These are phyloP conservation scores for Cryphonectria nitschkei DNA, from an alignment of 2,329 filamentous ascomycete species.

Conservation along the genomic window DNA sequence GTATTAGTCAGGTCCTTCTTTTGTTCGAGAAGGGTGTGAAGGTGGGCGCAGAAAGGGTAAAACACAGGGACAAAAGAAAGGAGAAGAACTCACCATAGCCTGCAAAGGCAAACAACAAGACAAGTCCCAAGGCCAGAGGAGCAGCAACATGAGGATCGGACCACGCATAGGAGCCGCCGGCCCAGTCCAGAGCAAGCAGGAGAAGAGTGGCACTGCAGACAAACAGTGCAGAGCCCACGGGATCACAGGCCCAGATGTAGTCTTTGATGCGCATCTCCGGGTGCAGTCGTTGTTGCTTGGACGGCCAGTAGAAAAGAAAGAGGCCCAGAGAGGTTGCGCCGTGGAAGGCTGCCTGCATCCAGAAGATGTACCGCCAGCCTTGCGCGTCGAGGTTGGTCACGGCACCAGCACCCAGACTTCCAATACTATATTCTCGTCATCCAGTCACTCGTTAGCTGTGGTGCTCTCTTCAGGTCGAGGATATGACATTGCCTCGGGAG, in stretches of 20 bases:
- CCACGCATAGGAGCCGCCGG: constrained; percentile 46
- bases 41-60: background rate
- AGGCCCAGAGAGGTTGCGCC: constrained; percentile 51
- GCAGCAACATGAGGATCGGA: constrained; percentile 45
- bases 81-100: constrained; percentile 42
- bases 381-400: constrained; percentile 50
- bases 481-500: background rate
- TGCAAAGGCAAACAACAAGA: constrained; percentile 44
- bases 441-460: background rate
- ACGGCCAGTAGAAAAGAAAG: constrained; percentile 51
- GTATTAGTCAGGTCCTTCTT: background rate
- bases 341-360: constrained; percentile 61
- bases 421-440: constrained; percentile 43
- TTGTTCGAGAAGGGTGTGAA: background rate
- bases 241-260: constrained; percentile 52
- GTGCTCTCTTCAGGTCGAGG: background rate
- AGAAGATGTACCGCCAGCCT: constrained; percentile 62
- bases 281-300: constrained; percentile 41
- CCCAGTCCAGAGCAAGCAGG: constrained; percentile 51
- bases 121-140: constrained; percentile 47
- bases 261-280: constrained; percentile 44
- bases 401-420: constrained; percentile 53
- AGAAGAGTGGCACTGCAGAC: constrained; percentile 48
- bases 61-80: background rate
- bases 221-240: constrained; percentile 50